These are phyloP conservation scores for Spongiforma sp. DNA, from an alignment of 1,284 basidiomycete species.

Conservation along the genomic window DNA sequence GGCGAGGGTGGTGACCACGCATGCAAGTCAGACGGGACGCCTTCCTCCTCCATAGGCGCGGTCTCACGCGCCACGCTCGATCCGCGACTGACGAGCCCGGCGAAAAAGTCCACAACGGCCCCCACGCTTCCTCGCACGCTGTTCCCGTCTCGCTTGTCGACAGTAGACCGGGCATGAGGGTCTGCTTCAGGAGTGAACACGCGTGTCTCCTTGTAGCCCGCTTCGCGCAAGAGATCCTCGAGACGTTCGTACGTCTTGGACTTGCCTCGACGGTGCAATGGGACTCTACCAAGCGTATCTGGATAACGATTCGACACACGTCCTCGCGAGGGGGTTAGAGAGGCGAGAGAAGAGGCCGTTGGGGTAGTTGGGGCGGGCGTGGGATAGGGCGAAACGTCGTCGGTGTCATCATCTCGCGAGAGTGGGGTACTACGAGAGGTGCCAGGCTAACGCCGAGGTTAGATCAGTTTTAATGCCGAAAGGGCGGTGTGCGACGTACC, in stretches of 20 bases:
- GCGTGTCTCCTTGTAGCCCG: slow-evolving; percentile 89
- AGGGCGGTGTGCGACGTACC: slow-evolving; percentile 19
- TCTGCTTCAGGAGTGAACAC: slow-evolving; percentile 86
- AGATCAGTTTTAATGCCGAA: too few species aligned
- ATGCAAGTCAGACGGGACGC: slow-evolving; percentile 14
- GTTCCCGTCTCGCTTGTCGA: slow-evolving; percentile 35
- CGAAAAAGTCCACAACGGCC: slow-evolving; percentile 62
- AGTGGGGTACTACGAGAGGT: slow-evolving; percentile 11
- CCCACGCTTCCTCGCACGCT: slow-evolving; percentile 48
- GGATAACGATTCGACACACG: slow-evolving; percentile 55
- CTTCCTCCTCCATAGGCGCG: slow-evolving; percentile 9
- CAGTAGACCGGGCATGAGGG: slow-evolving; percentile 37
- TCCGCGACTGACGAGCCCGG: slow-evolving; percentile 53
- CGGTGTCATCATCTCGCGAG: slow-evolving; percentile 10
- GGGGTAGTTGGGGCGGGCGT: slow-evolving; percentile 14
- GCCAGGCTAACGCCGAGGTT: slow-evolving; percentile 17
- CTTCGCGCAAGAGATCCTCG: slow-evolving; percentile 82
- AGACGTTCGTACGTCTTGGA: slow-evolving; percentile 80
- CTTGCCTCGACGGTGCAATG: slow-evolving; percentile 75
- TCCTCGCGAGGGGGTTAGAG: slow-evolving; percentile 46
- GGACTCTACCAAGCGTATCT: slow-evolving; percentile 60
- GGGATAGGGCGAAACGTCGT: slow-evolving; percentile 13
- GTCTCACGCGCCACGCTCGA: slow-evolving; percentile 32
- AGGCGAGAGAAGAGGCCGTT: slow-evolving; percentile 18
- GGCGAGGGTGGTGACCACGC: slow-evolving; percentile 41